Percentiles rank a stretch among this genome's conserved stretches.
Evolutionary conservation across 2,329 filamentous ascomycete species (phyloP).

Genomic region (Botrytis tulipae): DNA sequence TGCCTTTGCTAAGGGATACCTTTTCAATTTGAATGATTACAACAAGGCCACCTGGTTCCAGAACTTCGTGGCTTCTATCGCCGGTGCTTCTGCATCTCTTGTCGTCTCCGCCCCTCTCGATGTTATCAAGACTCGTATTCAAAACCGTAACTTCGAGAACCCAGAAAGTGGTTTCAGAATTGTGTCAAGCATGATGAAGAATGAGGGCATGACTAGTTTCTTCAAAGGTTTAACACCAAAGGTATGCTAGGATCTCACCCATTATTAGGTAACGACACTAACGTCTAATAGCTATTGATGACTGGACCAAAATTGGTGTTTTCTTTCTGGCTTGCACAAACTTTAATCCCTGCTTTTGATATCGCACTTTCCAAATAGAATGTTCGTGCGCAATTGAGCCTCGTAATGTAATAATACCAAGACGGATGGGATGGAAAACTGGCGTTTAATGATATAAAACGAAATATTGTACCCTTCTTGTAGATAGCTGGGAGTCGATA

Average conservation of each 20-base stretch:
- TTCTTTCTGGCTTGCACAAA: conserved; percentile 99
- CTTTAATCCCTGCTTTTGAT: conserved; percentile 90
- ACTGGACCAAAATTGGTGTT: conserved; percentile 98
- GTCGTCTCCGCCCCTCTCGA: conserved; percentile 94
- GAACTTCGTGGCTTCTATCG: conserved; percentile 96
- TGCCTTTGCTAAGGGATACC: conserved; percentile 94
- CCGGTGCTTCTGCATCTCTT: conserved; percentile 90
- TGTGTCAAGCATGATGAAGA: conserved; percentile 84
- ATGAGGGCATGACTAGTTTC: conserved; percentile 83
- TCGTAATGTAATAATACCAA: conserved; percentile 20
- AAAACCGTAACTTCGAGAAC: conserved; percentile 98
- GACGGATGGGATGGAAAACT: conserved; percentile 20
- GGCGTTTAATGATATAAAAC: conserved; percentile 22
- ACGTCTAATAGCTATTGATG: conserved; percentile 74
- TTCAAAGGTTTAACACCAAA: conserved; percentile 98
- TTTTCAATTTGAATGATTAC: conserved; percentile 88
- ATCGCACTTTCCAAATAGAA: conserved; percentile 43
- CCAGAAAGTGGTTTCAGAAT: conserved; percentile 93
- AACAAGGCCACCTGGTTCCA: conserved; percentile 92
- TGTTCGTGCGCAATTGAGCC: background rate
- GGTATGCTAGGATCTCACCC: conserved; percentile 44
- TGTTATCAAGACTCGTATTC: conserved; percentile 97
- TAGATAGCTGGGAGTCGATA: conserved; percentile 24
- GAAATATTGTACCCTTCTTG: conserved; percentile 25
- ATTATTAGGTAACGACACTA: conserved; percentile 9